Evolutionary conservation across 176 grass and related monocot species (phyloP), one percentile per base, ranked within the genome.

Genomic region (Oryza brachyantha): DNA sequence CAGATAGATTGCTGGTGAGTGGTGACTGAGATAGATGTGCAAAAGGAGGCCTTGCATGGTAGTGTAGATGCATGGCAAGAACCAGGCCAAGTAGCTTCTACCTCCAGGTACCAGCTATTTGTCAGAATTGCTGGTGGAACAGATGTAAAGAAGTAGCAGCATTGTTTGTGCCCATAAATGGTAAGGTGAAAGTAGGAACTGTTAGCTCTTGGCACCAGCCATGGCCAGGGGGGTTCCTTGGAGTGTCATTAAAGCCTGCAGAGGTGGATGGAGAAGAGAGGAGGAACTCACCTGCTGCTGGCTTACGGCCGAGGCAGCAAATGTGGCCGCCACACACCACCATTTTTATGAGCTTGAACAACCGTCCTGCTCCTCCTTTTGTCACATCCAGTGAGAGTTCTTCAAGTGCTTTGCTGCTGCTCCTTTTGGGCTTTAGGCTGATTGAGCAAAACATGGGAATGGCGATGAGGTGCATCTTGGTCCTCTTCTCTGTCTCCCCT

Each of bases 211-310:
- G 35, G 21, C 29, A 81, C 62, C 66, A 65, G 84, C 86, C 78
- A 70, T 39, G 60, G 75, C 81, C 89, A 88, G 84, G 59, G 59
- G 87, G 70, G 19, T 97, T 86, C 61, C 94, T 92, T 97, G 91
- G 91, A 90, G 89, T 92, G 88, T 64, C 85, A 84, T 86, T 90
- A 77, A 97, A 92, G 94, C 79, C 75, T 69, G 75, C 68, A 84
- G 68, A 79, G 80, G 40, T 61, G 40, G 86, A 88, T 88, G 14
- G 80, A 70, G 16, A 24, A 8, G 48, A 52, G 48, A 46, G 43
- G 43, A 35, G 34, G 25, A 61, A 25, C 60, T 79, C 13, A 65
- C 43, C 59, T 21, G 76, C n/a, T 22, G 75, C 59, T 41, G 68
- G 24, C 19, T 39, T 55, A 39, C 75, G 32, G 41, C 32, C 31